Evolutionary conservation across 768 basidiomycete species (phyloP).

Genomic region (Rickenella mellea): DNA sequence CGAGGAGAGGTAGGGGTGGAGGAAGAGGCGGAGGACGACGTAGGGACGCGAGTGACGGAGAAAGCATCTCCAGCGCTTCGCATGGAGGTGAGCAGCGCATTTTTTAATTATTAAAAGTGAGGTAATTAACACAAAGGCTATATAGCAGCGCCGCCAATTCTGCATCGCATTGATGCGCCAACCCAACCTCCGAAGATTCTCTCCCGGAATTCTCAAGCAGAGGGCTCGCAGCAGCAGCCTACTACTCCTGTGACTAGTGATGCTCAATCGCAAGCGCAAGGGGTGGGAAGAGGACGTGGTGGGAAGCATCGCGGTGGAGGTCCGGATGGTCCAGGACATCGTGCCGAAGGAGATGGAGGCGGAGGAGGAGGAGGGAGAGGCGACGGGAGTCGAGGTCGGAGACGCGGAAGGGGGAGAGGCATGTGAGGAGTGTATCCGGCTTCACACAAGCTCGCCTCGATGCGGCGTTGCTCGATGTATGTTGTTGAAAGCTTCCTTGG

Average conservation of each 20-base stretch:
- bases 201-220: conserved; percentile 3
- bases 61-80: no score
- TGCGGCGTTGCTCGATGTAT: no score
- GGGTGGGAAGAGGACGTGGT: conserved; percentile 23
- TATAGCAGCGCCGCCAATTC: conserved; percentile 4
- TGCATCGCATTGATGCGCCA: conserved; percentile 16
- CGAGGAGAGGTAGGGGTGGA: no score
- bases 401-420: no score
- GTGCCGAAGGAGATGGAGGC: conserved; percentile 15
- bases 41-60: no score
- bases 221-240: conserved; percentile 1
- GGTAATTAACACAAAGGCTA: background rate
- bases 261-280: conserved; percentile 18
- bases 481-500: no score
- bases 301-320: conserved; percentile 20
- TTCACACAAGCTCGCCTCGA: no score
- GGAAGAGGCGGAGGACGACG: no score
- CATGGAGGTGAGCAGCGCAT: no score
- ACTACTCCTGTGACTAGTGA: conserved; percentile 6
- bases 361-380: conserved; percentile 17
- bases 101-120: conserved; percentile 14
- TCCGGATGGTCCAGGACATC: no score
- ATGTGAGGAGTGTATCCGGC: no score
- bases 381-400: no score
- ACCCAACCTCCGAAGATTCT: conserved; percentile 13